Evolutionary conservation across 2,329 filamentous ascomycete genomes (phyloP).

Genomic region (Mycosphaerella arachidis): DNA sequence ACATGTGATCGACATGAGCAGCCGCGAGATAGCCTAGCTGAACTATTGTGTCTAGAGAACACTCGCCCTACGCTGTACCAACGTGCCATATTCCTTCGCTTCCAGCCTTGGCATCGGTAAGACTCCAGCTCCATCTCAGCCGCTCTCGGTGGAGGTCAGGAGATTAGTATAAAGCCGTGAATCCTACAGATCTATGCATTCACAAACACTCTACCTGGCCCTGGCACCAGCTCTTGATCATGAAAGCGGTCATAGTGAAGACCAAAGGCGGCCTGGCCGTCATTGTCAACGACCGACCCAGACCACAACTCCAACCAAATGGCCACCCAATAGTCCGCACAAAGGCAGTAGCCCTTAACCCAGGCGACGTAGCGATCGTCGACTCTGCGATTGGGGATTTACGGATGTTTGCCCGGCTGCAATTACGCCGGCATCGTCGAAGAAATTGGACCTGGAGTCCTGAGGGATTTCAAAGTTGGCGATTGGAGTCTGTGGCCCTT

Average conservation of each 20-base stretch:
- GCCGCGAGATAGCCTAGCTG: background rate
- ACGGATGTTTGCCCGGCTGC: conserved; percentile 25
- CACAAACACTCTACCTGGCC: too few species aligned
- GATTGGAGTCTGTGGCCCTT: conserved; percentile 26
- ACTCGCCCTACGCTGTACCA: too few species aligned
- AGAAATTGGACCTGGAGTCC: conserved; percentile 27
- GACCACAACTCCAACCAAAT: background rate
- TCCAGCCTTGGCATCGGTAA: too few species aligned
- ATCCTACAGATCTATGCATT: too few species aligned
- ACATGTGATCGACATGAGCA: background rate
- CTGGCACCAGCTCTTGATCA: background rate
- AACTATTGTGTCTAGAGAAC: too few species aligned
- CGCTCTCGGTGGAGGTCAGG: too few species aligned
- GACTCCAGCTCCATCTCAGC: too few species aligned
- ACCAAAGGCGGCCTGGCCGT: background rate
- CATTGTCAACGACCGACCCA: background rate
- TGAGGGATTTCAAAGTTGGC: conserved; percentile 21
- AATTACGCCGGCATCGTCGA: conserved; percentile 25
- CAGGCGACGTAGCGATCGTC: conserved; percentile 35
- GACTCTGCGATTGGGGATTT: conserved; percentile 13
- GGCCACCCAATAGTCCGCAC: conserved; percentile 1
- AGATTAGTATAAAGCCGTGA: background rate
- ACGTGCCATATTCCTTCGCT: too few species aligned
- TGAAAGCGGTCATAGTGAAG: background rate
- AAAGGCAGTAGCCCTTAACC: conserved; percentile 35